Percentiles rank a stretch among this genome's conserved stretches.
Evolutionary conservation across 345 rosid genomes (phyloP).

Genomic region (Salix caprea): DNA sequence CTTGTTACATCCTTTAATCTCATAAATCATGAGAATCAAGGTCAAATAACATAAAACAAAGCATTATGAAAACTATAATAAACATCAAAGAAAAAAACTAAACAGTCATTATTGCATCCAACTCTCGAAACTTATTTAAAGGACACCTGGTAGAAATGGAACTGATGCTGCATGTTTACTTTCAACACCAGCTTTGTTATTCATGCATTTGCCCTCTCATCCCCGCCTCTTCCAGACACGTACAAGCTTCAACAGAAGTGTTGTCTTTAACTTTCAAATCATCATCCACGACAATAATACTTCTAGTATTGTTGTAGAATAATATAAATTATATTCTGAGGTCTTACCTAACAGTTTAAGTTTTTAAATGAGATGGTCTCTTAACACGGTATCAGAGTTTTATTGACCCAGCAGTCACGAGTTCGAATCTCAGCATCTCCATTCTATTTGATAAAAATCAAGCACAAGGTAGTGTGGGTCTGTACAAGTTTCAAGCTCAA

Average conservation of each 20-base stretch:
- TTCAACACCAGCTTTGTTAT: slow-evolving; percentile 31
- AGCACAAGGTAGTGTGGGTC: too few species aligned
- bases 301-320: background rate
- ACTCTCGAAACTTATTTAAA: background rate
- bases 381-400: too few species aligned
- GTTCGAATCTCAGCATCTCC: too few species aligned
- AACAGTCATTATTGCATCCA: background rate
- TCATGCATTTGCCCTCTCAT: slow-evolving; percentile 25
- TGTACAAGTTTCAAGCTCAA: too few species aligned
- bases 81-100: background rate
- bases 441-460: too few species aligned
- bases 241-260: slow-evolving; percentile 19
- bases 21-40: background rate
- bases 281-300: background rate
- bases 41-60: background rate
- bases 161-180: slow-evolving; percentile 19
- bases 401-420: too few species aligned
- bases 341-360: too few species aligned
- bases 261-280: slow-evolving; percentile 12
- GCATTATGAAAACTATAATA: background rate
- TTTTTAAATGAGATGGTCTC: too few species aligned
- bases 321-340: too few species aligned
- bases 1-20: background rate
- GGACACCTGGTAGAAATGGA: slow-evolving; percentile 29
- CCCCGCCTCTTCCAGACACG: slow-evolving; percentile 21